phyloP scores from a whole-genome alignment of 2,329 filamentous ascomycete species.

The Tolypocladium endophyticum region DNA sequence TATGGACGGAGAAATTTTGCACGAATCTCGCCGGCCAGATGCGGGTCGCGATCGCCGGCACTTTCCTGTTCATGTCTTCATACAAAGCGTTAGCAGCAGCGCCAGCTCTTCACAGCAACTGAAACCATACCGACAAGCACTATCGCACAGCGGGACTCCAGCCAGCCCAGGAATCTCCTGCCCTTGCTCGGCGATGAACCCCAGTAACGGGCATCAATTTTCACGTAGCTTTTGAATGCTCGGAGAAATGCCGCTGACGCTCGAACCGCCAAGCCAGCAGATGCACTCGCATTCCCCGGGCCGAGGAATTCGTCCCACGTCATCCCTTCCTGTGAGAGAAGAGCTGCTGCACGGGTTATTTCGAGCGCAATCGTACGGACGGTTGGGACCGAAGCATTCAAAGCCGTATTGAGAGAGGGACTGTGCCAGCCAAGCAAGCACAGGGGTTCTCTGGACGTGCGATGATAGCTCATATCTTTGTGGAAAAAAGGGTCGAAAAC shows the following conservation, averaged over 20 bases:
- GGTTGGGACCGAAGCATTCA: constrained; percentile 41
- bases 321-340: constrained; percentile 23
- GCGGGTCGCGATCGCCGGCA: constrained; percentile 40
- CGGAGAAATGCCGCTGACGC: constrained; percentile 37
- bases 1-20: constrained; percentile 12
- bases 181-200: constrained; percentile 44
- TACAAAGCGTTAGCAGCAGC: constrained; percentile 10
- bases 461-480: constrained; percentile 37
- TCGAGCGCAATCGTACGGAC: constrained; percentile 40
- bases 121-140: constrained; percentile 41
- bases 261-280: background rate
- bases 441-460: constrained; percentile 48
- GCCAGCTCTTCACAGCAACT: background rate
- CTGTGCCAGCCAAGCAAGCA: constrained; percentile 53
- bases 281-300: background rate
- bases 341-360: constrained; percentile 31
- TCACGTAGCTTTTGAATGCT: constrained; percentile 43
- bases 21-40: constrained; percentile 56
- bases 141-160: constrained; percentile 49
- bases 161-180: constrained; percentile 48
- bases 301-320: constrained; percentile 34
- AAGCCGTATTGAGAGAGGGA: constrained; percentile 49
- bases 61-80: constrained; percentile 42
- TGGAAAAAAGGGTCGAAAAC: constrained; percentile 53
- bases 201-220: constrained; percentile 57